Percentiles rank a stretch among this genome's conserved stretches.
Conservation (phyloP, 257 asterid species). For the Gentiana straminea region DNA sequence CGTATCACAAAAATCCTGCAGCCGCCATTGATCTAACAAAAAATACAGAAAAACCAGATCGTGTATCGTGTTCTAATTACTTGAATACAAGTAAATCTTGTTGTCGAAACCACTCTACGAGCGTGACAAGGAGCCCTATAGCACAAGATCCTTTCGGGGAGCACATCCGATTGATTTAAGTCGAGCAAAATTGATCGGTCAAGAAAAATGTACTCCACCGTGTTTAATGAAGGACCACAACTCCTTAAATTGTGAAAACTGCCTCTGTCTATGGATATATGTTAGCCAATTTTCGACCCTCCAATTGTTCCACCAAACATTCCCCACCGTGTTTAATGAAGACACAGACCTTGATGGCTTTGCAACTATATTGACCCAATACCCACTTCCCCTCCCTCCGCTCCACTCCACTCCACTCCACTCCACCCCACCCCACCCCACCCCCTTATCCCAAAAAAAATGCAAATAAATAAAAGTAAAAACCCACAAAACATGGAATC, state of each 20-base stretch:
- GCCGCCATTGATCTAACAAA: too few species aligned
- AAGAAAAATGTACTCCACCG: background rate
- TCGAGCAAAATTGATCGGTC: conserved; percentile 17
- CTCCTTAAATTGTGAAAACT: conserved; percentile 32
- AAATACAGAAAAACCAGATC: too few species aligned
- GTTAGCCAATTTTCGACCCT: conserved; percentile 29
- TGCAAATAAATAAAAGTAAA: background rate
- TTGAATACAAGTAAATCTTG: too few species aligned
- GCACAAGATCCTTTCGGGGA: too few species aligned
- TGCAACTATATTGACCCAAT: background rate
- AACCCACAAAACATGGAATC: background rate
- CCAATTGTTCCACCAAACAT: conserved; percentile 26
- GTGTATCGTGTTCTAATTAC: too few species aligned
- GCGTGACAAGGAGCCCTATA: too few species aligned
- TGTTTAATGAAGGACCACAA: conserved; percentile 33
- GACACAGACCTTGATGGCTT: background rate
- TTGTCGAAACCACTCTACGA: too few species aligned
- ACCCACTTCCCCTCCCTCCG: too few species aligned
- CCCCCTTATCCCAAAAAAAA: conserved; percentile 2
- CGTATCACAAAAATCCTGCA: too few species aligned
- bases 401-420: too few species aligned
- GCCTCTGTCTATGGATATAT: conserved; percentile 19
- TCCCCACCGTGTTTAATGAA: conserved; percentile 23
- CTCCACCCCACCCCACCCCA: too few species aligned
- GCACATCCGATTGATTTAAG: too few species aligned